phyloP scores from a whole-genome alignment of 495 filamentous ascomycete genomes.

The Podospora pseudocomata region DNA sequence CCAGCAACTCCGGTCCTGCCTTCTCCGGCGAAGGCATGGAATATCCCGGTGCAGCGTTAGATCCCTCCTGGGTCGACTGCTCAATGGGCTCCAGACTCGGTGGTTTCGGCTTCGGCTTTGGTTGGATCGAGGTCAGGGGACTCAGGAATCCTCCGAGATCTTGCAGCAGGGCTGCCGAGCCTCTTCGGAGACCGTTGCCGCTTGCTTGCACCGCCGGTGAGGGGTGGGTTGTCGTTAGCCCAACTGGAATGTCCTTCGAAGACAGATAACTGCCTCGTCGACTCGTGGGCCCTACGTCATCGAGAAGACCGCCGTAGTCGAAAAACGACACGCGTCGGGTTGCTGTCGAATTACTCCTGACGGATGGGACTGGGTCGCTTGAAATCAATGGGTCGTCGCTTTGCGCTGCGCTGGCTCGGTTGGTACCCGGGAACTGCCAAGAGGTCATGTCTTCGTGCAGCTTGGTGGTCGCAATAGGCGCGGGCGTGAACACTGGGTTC shows the following conservation, averaged over 20 bases:
- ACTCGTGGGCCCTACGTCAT: conserved; percentile 30
- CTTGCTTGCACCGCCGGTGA: conserved; percentile 34
- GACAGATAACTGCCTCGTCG: conserved; percentile 37
- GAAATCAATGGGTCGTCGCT: conserved; percentile 36
- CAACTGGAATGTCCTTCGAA: conserved; percentile 23
- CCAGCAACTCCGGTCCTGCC: conserved; percentile 44
- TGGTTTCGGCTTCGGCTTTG: conserved; percentile 24
- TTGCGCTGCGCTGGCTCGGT: conserved; percentile 23
- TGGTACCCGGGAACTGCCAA: conserved; percentile 39
- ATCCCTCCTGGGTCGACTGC: conserved; percentile 31
- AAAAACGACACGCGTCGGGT: conserved; percentile 61
- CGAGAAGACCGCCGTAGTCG: conserved; percentile 65
- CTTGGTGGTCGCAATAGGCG: conserved; percentile 26
- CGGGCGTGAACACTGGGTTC: conserved; percentile 26
- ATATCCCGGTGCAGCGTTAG: conserved; percentile 5
- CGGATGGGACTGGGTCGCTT: conserved; percentile 23
- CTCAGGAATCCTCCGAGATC: conserved; percentile 55
- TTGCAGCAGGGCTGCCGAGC: conserved; percentile 54
- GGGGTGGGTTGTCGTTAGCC: conserved; percentile 29
- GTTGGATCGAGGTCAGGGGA: conserved; percentile 27
- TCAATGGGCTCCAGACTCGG: conserved; percentile 37
- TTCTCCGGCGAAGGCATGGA: conserved; percentile 4
- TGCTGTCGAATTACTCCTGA: conserved; percentile 33
- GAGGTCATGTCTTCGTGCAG: conserved; percentile 31
- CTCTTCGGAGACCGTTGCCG: conserved; percentile 36